Evolutionary conservation across 2,329 filamentous ascomycete genomes (phyloP).

Genomic region (Ceratocystis colombiana): DNA sequence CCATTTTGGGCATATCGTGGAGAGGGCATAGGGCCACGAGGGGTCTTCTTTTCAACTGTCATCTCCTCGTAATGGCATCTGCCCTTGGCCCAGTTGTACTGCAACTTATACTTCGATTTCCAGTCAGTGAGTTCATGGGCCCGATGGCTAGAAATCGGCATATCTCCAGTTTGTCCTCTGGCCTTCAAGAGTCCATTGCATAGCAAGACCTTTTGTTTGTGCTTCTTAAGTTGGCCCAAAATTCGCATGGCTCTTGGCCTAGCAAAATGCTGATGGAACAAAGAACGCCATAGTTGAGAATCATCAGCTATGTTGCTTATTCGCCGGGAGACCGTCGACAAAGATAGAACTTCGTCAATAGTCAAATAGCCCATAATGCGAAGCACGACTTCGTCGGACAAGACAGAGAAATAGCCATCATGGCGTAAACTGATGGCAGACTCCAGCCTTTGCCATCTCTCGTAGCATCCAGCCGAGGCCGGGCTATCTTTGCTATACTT

Average conservation of each 20-base stretch:
- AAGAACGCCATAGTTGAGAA: slow-evolving; percentile 79
- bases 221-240: neutral
- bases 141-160: neutral
- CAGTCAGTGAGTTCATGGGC: slow-evolving; percentile 45
- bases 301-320: slow-evolving; percentile 65
- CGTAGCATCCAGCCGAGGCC: neutral
- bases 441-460: neutral
- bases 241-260: neutral
- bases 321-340: slow-evolving; percentile 59
- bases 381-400: slow-evolving; percentile 82
- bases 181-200: neutral
- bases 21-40: neutral
- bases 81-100: slow-evolving; percentile 84
- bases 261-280: slow-evolving; percentile 44
- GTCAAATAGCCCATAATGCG: slow-evolving; percentile 72
- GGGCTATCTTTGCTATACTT: neutral
- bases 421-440: neutral
- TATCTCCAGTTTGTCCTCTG: neutral
- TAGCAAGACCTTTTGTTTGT: neutral
- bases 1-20: neutral
- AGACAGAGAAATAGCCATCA: slow-evolving; percentile 46
- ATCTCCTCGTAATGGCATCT: slow-evolving; percentile 41
- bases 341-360: slow-evolving; percentile 54
- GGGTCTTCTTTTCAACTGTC: neutral
- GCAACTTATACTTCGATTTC: slow-evolving; percentile 79